phyloP scores from a whole-genome alignment of 2,329 filamentous ascomycete genomes.

The Knufia fluminis region DNA sequence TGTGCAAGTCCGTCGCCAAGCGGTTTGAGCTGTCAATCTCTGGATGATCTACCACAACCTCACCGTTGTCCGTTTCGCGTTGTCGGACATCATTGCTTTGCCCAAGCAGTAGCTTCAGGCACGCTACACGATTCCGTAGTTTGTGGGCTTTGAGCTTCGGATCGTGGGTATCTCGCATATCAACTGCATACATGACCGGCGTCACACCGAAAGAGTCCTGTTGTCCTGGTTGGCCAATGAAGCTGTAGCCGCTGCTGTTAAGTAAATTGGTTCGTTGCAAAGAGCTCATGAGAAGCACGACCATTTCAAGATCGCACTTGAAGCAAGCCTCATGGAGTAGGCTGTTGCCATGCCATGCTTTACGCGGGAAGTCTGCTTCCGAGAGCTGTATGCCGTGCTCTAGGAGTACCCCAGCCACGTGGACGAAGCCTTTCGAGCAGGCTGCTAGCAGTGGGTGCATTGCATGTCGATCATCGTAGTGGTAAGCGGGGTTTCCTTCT shows the following conservation, averaged over 20 bases:
- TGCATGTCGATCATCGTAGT: constrained; percentile 9
- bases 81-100: background rate
- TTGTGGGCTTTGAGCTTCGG: constrained; percentile 6
- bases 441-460: constrained; percentile 18
- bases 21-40: background rate
- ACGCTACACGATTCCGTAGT: background rate
- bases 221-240: constrained; percentile 6
- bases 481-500: constrained; percentile 8
- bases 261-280: background rate
- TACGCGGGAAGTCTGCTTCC: constrained; percentile 11
- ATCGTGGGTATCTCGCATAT: constrained; percentile 7
- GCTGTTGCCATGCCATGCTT: constrained; percentile 17
- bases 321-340: constrained; percentile 19
- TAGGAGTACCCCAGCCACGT: constrained; percentile 17
- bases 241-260: background rate
- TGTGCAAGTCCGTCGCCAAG: constrained; percentile 21
- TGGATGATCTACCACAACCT: constrained; percentile 26
- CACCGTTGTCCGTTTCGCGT: constrained; percentile 7
- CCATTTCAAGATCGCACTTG: constrained; percentile 14
- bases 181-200: constrained; percentile 19
- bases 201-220: constrained; percentile 19
- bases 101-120: constrained; percentile 3
- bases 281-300: constrained; percentile 14
- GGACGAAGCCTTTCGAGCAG: constrained; percentile 14
- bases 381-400: constrained; percentile 10